Percentiles rank a stretch among this genome's conserved stretches.
These are phyloP conservation scores for Ceratocystis harringtonii DNA, from an alignment of 2,329 filamentous ascomycete genomes.

Conservation along the genomic window DNA sequence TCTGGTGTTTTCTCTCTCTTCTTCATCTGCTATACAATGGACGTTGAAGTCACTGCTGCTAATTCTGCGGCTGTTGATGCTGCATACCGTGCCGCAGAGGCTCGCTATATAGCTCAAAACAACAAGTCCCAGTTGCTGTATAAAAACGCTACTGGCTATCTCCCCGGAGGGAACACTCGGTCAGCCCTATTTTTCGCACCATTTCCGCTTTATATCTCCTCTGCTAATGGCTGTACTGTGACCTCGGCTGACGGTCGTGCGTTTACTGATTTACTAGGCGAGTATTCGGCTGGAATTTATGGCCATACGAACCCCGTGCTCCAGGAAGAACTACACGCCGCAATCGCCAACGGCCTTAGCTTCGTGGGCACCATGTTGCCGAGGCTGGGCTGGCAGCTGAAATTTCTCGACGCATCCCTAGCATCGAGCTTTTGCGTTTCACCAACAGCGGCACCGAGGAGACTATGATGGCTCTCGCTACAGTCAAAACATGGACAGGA, in stretches of 20 bases:
- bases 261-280: slow-evolving; percentile 45
- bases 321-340: slow-evolving; percentile 30
- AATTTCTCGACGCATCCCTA: slow-evolving; percentile 38
- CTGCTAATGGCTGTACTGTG: slow-evolving; percentile 20
- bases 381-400: slow-evolving; percentile 37
- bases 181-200: slow-evolving; percentile 31
- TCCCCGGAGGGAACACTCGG: slow-evolving; percentile 34
- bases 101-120: slow-evolving; percentile 5
- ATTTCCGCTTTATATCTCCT: slow-evolving; percentile 26
- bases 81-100: slow-evolving; percentile 10
- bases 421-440: slow-evolving; percentile 42
- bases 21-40: neutral
- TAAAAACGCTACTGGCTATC: neutral
- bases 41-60: neutral
- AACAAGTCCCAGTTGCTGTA: neutral
- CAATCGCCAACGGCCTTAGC: slow-evolving; percentile 36
- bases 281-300: slow-evolving; percentile 50
- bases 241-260: slow-evolving; percentile 29
- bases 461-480: slow-evolving; percentile 43
- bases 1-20: neutral
- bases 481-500: slow-evolving; percentile 33
- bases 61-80: slow-evolving; percentile 17
- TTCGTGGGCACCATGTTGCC: slow-evolving; percentile 35
- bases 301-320: slow-evolving; percentile 48
- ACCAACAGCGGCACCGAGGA: slow-evolving; percentile 53